These are phyloP conservation scores for Paramyrothecium roridum DNA, from an alignment of 2,329 filamentous ascomycete species.

Conservation along the genomic window DNA sequence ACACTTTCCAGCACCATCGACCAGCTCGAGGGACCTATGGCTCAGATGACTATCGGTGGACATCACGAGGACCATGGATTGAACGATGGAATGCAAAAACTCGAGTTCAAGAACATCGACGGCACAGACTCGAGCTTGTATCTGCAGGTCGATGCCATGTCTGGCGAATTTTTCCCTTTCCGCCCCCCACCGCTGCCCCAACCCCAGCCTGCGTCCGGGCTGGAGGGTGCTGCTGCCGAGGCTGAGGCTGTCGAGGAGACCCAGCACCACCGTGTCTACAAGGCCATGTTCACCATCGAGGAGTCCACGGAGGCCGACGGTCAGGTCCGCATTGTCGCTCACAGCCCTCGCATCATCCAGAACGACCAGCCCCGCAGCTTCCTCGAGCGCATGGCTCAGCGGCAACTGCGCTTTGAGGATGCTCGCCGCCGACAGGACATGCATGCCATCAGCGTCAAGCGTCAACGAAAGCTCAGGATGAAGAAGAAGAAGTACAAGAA, in stretches of 20 bases:
- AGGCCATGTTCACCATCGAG: slow-evolving; percentile 64
- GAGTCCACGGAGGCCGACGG: slow-evolving; percentile 60
- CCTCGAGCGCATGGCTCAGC: slow-evolving; percentile 66
- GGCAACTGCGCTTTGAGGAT: slow-evolving; percentile 59
- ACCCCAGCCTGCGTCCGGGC: slow-evolving; percentile 46
- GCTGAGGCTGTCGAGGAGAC: slow-evolving; percentile 29
- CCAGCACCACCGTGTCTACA: slow-evolving; percentile 55
- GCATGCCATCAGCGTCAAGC: slow-evolving; percentile 84
- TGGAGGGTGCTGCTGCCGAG: slow-evolving; percentile 26
- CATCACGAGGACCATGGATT: slow-evolving; percentile 35
- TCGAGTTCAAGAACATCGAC: slow-evolving; percentile 53
- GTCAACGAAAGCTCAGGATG: slow-evolving; percentile 95
- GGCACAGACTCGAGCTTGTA: slow-evolving; percentile 57
- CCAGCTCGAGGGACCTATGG: slow-evolving; percentile 56
- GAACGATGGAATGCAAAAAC: slow-evolving; percentile 45
- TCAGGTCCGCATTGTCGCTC: slow-evolving; percentile 57
- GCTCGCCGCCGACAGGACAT: slow-evolving; percentile 54
- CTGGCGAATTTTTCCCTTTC: slow-evolving; percentile 74
- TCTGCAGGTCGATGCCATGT: slow-evolving; percentile 65
- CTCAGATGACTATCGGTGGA: slow-evolving; percentile 44
- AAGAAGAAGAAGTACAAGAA: slow-evolving; percentile 99
- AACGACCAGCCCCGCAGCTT: slow-evolving; percentile 53
- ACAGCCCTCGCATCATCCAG: slow-evolving; percentile 56
- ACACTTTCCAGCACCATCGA: slow-evolving; percentile 61
- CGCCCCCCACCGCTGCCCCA: slow-evolving; percentile 77